These are phyloP conservation scores for Phytophthora tubulina DNA, from an alignment of 352 stramenopile genomes.

Conservation along the genomic window DNA sequence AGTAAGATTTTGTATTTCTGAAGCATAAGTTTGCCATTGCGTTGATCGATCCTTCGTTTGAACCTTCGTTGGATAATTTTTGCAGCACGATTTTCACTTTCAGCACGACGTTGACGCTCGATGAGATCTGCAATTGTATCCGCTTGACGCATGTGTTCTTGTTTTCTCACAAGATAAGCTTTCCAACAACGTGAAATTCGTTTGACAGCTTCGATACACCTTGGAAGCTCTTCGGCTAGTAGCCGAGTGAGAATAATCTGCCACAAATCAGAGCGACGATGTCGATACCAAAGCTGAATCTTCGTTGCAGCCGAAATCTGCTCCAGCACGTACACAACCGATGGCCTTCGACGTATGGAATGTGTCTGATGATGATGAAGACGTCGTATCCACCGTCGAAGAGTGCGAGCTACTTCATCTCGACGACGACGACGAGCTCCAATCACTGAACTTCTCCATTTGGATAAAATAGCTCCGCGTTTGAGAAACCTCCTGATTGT, in stretches of 20 bases:
- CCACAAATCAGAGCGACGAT: constrained; percentile 47
- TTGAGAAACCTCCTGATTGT: constrained; percentile 23
- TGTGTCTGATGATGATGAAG: neutral
- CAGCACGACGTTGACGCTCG: constrained; percentile 30
- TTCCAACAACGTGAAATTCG: constrained; percentile 41
- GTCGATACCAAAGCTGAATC: constrained; percentile 57
- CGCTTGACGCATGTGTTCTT: constrained; percentile 1
- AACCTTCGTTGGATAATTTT: constrained; percentile 50
- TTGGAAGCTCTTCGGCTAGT: constrained; percentile 45
- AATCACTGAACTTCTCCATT: constrained; percentile 15
- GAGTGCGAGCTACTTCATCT: constrained; percentile 15
- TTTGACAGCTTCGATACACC: constrained; percentile 22
- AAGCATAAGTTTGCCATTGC: constrained; percentile 52
- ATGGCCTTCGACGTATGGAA: neutral
- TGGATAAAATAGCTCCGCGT: constrained; percentile 6
- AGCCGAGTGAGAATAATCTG: constrained; percentile 33
- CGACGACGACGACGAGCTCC: constrained; percentile 11
- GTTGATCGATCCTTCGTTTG: constrained; percentile 31
- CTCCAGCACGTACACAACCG: constrained; percentile 8
- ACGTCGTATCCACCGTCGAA: constrained; percentile 32
- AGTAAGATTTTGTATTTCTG: constrained; percentile 58
- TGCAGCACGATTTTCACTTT: constrained; percentile 38
- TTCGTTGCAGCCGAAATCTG: constrained; percentile 34
- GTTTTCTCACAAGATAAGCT: constrained; percentile 19
- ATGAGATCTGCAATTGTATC: constrained; percentile 35